A percentile compares a stretch with the other conserved stretches of the same genome.
These are phyloP conservation scores for Scedosporium dehoogii DNA, from an alignment of 2,329 filamentous ascomycete genomes.

Conservation along the genomic window DNA sequence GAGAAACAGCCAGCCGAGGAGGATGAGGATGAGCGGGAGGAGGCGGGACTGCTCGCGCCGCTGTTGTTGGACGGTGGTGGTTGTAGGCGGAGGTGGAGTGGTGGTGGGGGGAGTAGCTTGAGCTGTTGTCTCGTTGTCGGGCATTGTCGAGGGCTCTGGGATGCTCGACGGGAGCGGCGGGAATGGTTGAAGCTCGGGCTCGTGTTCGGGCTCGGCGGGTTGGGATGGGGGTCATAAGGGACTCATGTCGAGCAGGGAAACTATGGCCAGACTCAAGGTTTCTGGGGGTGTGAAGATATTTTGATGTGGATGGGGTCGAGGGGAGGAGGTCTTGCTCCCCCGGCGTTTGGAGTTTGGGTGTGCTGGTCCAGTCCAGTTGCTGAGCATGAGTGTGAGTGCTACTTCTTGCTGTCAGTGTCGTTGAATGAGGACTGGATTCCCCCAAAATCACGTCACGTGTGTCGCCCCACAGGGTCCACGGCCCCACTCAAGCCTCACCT, in stretches of 20 bases:
- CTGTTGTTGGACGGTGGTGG: neutral
- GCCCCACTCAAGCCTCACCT: too few relatives aligned
- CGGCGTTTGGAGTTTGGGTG: too few relatives aligned
- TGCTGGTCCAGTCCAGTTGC: too few relatives aligned
- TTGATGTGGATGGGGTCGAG: neutral
- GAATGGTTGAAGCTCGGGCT: neutral
- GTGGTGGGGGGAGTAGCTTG: neutral
- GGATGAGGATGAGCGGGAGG: conserved; percentile 17
- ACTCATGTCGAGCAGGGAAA: neutral
- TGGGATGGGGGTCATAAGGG: neutral
- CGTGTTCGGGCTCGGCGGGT: neutral
- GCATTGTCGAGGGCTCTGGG: conserved; percentile 1
- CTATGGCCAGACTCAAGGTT: neutral
- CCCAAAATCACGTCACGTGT: too few relatives aligned
- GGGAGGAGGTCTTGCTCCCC: neutral
- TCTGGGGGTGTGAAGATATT: neutral
- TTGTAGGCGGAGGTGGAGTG: neutral
- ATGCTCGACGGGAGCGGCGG: neutral
- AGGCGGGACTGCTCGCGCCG: conserved; percentile 5
- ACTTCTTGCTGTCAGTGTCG: too few relatives aligned
- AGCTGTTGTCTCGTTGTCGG: neutral
- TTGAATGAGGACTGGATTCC: too few relatives aligned
- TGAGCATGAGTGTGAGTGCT: too few relatives aligned
- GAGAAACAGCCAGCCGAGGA: conserved; percentile 34
- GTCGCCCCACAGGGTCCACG: too few relatives aligned